Evolutionary conservation across 2,329 filamentous ascomycete genomes (phyloP).

Genomic region (Aspergillus aculeatinus): DNA sequence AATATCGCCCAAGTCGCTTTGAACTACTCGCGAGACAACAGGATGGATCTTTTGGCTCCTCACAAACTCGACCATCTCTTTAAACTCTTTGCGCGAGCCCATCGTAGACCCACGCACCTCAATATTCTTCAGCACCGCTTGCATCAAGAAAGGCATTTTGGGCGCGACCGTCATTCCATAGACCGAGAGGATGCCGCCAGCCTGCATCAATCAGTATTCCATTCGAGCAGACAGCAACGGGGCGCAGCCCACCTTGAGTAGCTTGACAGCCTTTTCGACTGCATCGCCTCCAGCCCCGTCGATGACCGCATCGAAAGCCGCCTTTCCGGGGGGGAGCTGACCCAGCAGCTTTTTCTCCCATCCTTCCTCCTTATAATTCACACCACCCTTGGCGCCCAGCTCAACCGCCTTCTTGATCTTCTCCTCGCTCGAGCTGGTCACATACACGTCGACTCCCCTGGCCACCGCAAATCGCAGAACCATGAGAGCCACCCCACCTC

Average conservation of each 20-base stretch:
- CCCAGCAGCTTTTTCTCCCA: slow-evolving; percentile 76
- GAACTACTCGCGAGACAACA: slow-evolving; percentile 71
- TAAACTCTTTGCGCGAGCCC: slow-evolving; percentile 86
- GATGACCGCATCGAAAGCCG: slow-evolving; percentile 76
- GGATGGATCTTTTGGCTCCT: slow-evolving; percentile 70
- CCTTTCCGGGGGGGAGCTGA: slow-evolving; percentile 60
- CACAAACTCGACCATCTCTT: slow-evolving; percentile 87
- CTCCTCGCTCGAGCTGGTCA: slow-evolving; percentile 70
- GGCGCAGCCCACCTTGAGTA: slow-evolving; percentile 61
- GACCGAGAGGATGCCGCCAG: slow-evolving; percentile 76
- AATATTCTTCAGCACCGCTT: slow-evolving; percentile 80
- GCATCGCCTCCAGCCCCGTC: slow-evolving; percentile 90
- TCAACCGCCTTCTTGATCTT: slow-evolving; percentile 71
- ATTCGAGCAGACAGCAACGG: not conserved
- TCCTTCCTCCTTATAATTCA: slow-evolving; percentile 71
- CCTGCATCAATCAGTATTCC: slow-evolving; percentile 37
- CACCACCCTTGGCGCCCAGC: slow-evolving; percentile 78
- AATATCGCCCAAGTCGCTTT: slow-evolving; percentile 68
- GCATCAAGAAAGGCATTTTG: slow-evolving; percentile 84
- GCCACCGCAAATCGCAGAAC: slow-evolving; percentile 76
- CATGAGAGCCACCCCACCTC: slow-evolving; percentile 85
- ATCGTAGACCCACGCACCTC: slow-evolving; percentile 85
- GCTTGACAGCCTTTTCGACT: slow-evolving; percentile 63
- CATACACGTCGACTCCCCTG: slow-evolving; percentile 73
- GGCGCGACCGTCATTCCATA: slow-evolving; percentile 91